phyloP scores from a whole-genome alignment of 345 rosid species.

The Citrus australasica region DNA sequence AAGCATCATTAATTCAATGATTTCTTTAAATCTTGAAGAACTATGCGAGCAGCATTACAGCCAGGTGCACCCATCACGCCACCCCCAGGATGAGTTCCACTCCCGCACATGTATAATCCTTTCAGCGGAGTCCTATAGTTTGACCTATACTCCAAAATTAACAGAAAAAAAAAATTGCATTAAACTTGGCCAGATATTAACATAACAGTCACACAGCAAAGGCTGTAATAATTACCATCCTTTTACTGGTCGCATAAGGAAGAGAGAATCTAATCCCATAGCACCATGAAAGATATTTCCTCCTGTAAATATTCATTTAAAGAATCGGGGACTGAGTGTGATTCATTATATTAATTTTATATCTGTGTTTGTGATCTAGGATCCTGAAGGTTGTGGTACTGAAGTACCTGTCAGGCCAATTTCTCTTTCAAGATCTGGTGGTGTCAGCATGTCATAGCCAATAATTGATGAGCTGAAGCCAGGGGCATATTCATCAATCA shows the following conservation, averaged over 20 bases:
- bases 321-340: not conserved
- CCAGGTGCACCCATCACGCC: slow-evolving; percentile 73
- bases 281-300: slow-evolving; percentile 63
- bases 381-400: not conserved
- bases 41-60: slow-evolving; percentile 49
- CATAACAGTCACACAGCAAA: not conserved
- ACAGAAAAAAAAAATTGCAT: not conserved
- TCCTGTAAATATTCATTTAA: slow-evolving; percentile 27
- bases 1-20: not conserved
- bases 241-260: slow-evolving; percentile 60
- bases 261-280: slow-evolving; percentile 54
- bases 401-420: slow-evolving; percentile 54
- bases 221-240: slow-evolving; percentile 45
- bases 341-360: not conserved
- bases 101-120: slow-evolving; percentile 60
- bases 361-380: not conserved
- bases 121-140: slow-evolving; percentile 43
- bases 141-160: slow-evolving; percentile 36
- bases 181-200: not conserved
- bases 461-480: slow-evolving; percentile 58
- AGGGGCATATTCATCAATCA: slow-evolving; percentile 43
- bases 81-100: slow-evolving; percentile 67
- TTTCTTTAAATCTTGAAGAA: slow-evolving; percentile 42
- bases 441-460: slow-evolving; percentile 65
- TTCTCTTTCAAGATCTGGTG: slow-evolving; percentile 67